Evolutionary conservation across 305 asterid species (phyloP).

Genomic region (Andrographis paniculata): DNA sequence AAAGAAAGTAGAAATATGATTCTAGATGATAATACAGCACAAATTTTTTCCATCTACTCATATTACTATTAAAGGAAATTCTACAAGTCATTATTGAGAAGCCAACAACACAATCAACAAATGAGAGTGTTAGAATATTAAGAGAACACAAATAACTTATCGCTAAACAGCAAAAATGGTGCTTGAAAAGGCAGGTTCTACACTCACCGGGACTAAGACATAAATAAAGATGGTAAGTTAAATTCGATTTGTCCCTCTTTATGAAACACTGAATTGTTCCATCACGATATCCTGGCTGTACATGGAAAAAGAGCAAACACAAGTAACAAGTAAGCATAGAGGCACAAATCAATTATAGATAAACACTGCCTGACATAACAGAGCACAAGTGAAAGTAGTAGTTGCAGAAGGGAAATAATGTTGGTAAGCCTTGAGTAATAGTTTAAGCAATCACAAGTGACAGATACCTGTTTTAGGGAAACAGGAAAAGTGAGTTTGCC

Average conservation of each 20-base stretch:
- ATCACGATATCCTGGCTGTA: slow-evolving; percentile 34
- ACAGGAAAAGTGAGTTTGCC: slow-evolving; percentile 95
- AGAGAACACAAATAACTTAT: neutral
- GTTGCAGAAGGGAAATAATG: neutral
- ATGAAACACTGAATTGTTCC: slow-evolving; percentile 84
- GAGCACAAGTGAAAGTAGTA: neutral
- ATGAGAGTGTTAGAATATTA: too few species aligned
- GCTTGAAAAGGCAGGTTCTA: slow-evolving; percentile 3
- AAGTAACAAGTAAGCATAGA: neutral
- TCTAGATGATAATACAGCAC: neutral
- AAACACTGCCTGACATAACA: slow-evolving; percentile 38
- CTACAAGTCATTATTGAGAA: too few species aligned
- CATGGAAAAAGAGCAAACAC: slow-evolving; percentile 5
- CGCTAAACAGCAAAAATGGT: neutral
- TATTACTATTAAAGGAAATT: too few species aligned
- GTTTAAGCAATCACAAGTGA: neutral
- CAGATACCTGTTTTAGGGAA: slow-evolving; percentile 78
- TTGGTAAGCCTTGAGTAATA: neutral
- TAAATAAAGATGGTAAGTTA: slow-evolving; percentile 67
- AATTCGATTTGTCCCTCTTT: slow-evolving; percentile 73
- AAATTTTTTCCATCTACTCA: too few species aligned
- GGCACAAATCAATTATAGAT: neutral
- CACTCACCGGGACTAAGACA: slow-evolving; percentile 81
- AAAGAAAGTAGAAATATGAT: neutral
- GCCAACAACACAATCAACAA: too few species aligned